Base-by-base conservation (phyloP, 805 yeast genomes). In the Lipomyces lipofer region DNA sequence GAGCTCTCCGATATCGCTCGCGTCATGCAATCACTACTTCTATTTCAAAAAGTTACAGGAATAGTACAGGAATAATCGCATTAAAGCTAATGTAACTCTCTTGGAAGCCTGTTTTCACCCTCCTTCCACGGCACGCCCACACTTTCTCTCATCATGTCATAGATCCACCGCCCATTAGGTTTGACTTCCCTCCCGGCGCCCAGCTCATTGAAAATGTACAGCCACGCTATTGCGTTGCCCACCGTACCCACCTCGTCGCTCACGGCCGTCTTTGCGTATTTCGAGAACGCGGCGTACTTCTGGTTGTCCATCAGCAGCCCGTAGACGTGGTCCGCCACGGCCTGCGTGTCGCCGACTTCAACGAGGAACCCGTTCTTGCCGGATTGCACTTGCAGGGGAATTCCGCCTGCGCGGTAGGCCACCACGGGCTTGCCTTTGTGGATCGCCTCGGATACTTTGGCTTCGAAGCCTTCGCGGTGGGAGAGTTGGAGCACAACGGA, bases 401-500 rank as follows among this genome's bases (percentile, higher is more conserved):
- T 51, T 15, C 62, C 62, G 9, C 62, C 62, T 9, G 62, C 57
- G 13, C 35, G 48, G 33, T 58, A 58, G 3, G 61, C 52, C 13
- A 58, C 28, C 13, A 48, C 38, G 8, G 62, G 62, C 49, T 57
- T 49, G 25, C 61, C 61, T 42, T 58, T 58, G 45, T 56, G 61
- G 8, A 58, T 19, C 6, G 62, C 62, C 35, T 58, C 62, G 4
- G 62, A 56, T 12, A 58, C 62, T 35, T 58, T 58, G 28, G 57
- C 61, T 43, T 58, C 62, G 29, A 58, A 58, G 22, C 62, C 62
- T 42, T 58, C 62, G 32, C 62, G 57, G 30, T 52, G 55, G 8
- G 62, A 58, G 9, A 58, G 52, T 39, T 58, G 62, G 13, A 58
- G 53, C 13, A 52, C 60, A 17, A 57, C 52, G 9, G 46, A 22